These are phyloP conservation scores for Sanghuangporus sanghuang DNA, from an alignment of 1,284 basidiomycete genomes.

Conservation along the genomic window DNA sequence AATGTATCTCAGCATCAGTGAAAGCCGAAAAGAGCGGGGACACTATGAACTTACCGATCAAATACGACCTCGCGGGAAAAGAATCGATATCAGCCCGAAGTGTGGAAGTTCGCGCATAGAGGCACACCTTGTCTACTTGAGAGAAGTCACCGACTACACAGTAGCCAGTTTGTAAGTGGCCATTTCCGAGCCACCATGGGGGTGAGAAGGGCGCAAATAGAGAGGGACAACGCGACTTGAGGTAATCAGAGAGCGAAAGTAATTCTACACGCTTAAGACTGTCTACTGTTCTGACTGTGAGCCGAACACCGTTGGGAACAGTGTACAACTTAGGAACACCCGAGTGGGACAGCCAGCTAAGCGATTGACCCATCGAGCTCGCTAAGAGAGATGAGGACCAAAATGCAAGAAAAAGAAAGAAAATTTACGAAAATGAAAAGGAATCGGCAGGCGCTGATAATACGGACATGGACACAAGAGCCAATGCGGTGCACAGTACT, in stretches of 20 bases:
- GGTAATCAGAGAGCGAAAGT: constrained; percentile 43
- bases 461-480: background rate
- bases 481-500: background rate
- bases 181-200: constrained; percentile 68
- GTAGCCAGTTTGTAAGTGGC: constrained; percentile 71
- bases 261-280: constrained; percentile 19
- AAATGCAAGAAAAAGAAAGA: background rate
- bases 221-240: constrained; percentile 54
- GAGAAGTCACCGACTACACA: constrained; percentile 69
- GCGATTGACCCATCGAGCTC: constrained; percentile 10
- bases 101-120: background rate
- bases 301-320: constrained; percentile 34
- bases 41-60: constrained; percentile 44
- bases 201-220: constrained; percentile 51
- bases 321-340: constrained; percentile 30
- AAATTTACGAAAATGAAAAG: background rate
- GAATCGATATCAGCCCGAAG: background rate
- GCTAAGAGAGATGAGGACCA: background rate
- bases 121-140: constrained; percentile 46
- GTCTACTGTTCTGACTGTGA: constrained; percentile 33
- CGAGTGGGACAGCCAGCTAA: constrained; percentile 11
- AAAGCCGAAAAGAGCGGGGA: constrained; percentile 17
- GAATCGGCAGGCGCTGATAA: background rate
- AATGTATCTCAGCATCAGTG: constrained; percentile 9
- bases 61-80: constrained; percentile 45